A percentile compares a stretch with the other conserved stretches of the same genome.
These are phyloP conservation scores for Mycena olivaceomarginata DNA, from an alignment of 768 basidiomycete genomes.

Conservation along the genomic window DNA sequence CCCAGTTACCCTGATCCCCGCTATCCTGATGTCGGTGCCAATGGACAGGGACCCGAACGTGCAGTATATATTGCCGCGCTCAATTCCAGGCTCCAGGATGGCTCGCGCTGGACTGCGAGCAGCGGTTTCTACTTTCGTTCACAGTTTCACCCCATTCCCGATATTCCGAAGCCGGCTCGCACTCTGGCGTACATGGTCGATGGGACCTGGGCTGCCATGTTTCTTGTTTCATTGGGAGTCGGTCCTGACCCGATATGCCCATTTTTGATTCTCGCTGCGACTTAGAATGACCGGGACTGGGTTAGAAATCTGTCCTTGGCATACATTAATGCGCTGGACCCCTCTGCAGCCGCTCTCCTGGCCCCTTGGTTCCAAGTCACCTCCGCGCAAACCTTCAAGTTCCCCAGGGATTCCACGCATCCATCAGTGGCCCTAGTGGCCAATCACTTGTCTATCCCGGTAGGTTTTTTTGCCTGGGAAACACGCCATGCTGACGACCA, in stretches of 20 bases:
- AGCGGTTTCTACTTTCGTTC: neutral
- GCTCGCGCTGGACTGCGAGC: neutral
- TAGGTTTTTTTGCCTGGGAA: neutral
- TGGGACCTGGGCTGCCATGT: neutral
- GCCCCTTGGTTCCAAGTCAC: conserved; percentile 7
- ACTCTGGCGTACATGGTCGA: neutral
- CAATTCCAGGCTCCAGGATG: neutral
- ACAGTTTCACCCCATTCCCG: neutral
- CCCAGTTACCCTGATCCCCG: too few species aligned
- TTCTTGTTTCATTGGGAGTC: neutral
- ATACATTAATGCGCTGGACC: neutral
- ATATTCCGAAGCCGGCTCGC: neutral
- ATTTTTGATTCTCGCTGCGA: neutral
- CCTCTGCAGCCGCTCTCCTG: neutral
- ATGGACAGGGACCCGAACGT: neutral
- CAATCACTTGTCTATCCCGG: neutral
- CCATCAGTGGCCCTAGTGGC: neutral
- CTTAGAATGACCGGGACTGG: neutral
- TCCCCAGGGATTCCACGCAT: neutral
- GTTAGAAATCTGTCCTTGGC: neutral
- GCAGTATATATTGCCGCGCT: neutral
- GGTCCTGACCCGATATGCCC: neutral
- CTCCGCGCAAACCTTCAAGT: neutral
- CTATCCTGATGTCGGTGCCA: too few species aligned
- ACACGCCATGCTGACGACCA: neutral